Evolutionary conservation across 2,329 filamentous ascomycete species (phyloP).

Genomic region (Lomentospora prolificans): DNA sequence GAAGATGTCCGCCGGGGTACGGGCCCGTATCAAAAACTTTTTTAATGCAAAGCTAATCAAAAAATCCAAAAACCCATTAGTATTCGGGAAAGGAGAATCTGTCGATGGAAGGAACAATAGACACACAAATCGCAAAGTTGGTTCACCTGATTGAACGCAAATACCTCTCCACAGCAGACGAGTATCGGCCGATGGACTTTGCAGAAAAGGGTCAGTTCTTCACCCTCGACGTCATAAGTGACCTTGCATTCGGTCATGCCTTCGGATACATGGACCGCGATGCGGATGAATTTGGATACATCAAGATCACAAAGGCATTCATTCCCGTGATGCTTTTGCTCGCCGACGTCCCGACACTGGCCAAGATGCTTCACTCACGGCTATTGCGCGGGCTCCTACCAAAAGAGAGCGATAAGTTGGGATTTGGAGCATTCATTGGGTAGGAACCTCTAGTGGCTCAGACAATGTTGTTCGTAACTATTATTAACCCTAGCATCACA

Average conservation of each 20-base stretch:
- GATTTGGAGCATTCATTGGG: constrained; percentile 28
- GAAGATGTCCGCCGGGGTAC: constrained; percentile 37
- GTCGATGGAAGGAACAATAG: constrained; percentile 36
- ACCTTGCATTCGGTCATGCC: constrained; percentile 38
- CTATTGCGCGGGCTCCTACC: constrained; percentile 31
- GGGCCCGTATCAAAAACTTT: no score
- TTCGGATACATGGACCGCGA: constrained; percentile 41
- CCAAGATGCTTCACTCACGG: constrained; percentile 29
- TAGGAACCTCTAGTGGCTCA: no score
- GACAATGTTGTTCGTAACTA: no score
- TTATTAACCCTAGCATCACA: no score
- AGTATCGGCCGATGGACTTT: constrained; percentile 35
- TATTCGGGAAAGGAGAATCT: constrained; percentile 34
- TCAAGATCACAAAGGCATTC: constrained; percentile 30
- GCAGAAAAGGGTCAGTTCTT: constrained; percentile 40
- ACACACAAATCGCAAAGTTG: constrained; percentile 33
- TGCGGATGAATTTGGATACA: constrained; percentile 37
- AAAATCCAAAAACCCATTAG: no score
- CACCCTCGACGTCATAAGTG: constrained; percentile 45
- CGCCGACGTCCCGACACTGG: constrained; percentile 29
- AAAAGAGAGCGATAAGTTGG: constrained; percentile 25
- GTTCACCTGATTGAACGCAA: constrained; percentile 37
- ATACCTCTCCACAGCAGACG: constrained; percentile 25
- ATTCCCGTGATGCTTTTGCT: constrained; percentile 34
- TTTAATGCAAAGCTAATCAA: no score